Conservation (phyloP, 805 yeast species). For the Myxozyma geophila region DNA sequence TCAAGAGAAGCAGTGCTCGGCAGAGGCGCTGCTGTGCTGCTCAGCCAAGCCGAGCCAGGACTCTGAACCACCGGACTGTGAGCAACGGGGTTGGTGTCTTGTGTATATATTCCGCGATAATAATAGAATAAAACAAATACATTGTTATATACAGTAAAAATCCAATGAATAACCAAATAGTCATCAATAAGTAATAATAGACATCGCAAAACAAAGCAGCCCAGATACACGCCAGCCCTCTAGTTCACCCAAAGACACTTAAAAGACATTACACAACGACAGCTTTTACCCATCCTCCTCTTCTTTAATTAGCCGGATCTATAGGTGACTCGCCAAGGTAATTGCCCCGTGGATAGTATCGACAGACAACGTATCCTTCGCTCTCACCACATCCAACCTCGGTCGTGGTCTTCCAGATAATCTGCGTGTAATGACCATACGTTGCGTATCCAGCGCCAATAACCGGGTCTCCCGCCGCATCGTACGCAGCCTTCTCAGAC, state of each 20-base stretch:
- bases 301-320: slow-evolving; percentile 1
- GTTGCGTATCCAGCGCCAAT: slow-evolving; percentile 7
- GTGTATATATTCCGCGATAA: too few relatives aligned
- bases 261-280: not conserved
- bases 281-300: not conserved
- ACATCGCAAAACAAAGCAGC: not conserved
- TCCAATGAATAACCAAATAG: too few relatives aligned
- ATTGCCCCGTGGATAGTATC: slow-evolving; percentile 15
- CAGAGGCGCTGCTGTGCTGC: too few relatives aligned
- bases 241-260: too few relatives aligned
- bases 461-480: slow-evolving; percentile 4
- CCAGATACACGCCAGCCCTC: too few relatives aligned
- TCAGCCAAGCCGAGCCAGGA: too few relatives aligned
- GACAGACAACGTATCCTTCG: slow-evolving; percentile 20
- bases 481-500: slow-evolving; percentile 10
- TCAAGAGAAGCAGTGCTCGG: too few relatives aligned
- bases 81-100: too few relatives aligned
- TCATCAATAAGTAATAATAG: too few relatives aligned
- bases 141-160: too few relatives aligned
- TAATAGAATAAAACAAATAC: too few relatives aligned
- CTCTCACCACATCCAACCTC: slow-evolving; percentile 16
- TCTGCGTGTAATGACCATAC: slow-evolving; percentile 19
- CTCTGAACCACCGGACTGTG: too few relatives aligned
- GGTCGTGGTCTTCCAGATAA: slow-evolving; percentile 19
- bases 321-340: slow-evolving; percentile 11